Conservation (phyloP, 805 yeast genomes). For the Starmerella sirachaensis region DNA sequence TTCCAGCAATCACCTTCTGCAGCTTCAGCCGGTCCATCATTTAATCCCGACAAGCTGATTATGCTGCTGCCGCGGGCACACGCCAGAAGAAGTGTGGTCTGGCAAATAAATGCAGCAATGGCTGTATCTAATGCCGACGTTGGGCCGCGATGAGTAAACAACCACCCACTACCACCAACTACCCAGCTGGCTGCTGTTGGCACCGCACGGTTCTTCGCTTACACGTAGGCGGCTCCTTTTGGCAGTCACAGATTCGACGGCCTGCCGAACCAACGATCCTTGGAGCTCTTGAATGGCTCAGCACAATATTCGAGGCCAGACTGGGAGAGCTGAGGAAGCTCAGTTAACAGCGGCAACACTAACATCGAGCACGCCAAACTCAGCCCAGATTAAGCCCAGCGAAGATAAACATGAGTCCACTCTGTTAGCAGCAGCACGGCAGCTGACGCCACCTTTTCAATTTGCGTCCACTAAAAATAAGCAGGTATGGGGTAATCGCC, state of each 20-base stretch:
- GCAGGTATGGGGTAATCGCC: slow-evolving; percentile 17
- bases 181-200: too few species aligned
- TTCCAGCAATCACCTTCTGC: slow-evolving; percentile 13
- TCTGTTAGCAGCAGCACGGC: slow-evolving; percentile 12
- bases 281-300: too few species aligned
- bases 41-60: neutral
- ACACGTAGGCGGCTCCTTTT: too few species aligned
- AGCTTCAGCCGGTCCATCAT: slow-evolving; percentile 16
- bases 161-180: too few species aligned
- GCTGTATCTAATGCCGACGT: too few species aligned
- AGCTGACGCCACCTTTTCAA: slow-evolving; percentile 4
- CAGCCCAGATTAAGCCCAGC: neutral
- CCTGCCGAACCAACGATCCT: too few species aligned
- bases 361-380: neutral
- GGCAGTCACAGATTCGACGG: too few species aligned
- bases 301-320: too few species aligned
- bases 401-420: neutral
- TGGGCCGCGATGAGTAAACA: too few species aligned
- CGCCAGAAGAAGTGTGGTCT: neutral
- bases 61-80: neutral
- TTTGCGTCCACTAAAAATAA: slow-evolving; percentile 18
- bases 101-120: too few species aligned
- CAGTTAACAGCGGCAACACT: neutral
- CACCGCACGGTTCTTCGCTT: too few species aligned
- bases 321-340: neutral